Evolutionary conservation across 176 grass and related monocot genomes (phyloP), one percentile per base, ranked within the genome.

Genomic region (Alloteropsis semialata): DNA sequence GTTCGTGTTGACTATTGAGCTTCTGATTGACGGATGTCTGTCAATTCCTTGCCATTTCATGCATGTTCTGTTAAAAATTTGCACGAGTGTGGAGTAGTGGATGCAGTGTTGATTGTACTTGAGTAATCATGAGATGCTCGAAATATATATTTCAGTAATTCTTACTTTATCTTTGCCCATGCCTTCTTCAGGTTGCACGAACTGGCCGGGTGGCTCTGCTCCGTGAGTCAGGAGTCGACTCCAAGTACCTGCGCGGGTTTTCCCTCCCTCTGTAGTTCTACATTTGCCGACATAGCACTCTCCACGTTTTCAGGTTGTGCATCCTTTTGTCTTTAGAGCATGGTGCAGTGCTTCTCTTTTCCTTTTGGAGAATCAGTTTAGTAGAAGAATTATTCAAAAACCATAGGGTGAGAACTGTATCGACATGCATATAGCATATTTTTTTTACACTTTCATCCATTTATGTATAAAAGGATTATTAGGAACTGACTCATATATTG

Each of bases 221-320:
- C 56, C 87, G 93, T 5, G 93, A 95, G 76, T 95, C 89, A 14
- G 87, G 93, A 69, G 87, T 95, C 5, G 90, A 95, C 83, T 95
- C 93, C 1, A 92, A 90, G 1, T 88, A 84, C 74, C 79, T 95
- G 11, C 90, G 93, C 16, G 93, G 87, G 0, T 95, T 54, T 72
- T 82, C 84, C 65, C 78, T 90, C 77, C 89, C 92, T 6, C 15
- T 87, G 8, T 92, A 85, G 43, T 30, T 50, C 2, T 19, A 16
- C 76, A 63, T 21, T 29, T 54, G n/a, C 27, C 3, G 4, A 69
- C 15, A 46, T 53, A 87, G 17, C 19, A 41, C 44, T 14, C 1
- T 25, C 3, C 37, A 28, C 18, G 61, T 4, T 9, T 72, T 72
- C 28, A 50, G 27, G 16, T 32, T 0, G 45, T 4, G 29, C 17